Percentiles rank a stretch among this genome's conserved stretches.
Conservation (phyloP, 1,139 yeast species). For the Kurtzmaniella quercitrusa region DNA sequence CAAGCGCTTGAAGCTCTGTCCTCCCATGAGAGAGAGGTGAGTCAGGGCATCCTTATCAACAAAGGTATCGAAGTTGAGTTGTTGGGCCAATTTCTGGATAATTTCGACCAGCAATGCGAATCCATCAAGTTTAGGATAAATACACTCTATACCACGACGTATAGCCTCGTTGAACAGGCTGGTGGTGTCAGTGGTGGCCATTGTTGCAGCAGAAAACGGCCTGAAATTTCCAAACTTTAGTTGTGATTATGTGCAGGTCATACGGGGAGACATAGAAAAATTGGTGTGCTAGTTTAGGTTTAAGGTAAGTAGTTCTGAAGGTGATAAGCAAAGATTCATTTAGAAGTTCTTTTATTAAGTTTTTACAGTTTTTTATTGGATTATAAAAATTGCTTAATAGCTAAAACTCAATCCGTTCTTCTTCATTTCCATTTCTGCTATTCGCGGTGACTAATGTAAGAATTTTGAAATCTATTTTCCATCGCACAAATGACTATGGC, state of each 20-base stretch:
- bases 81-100: constrained; percentile 39
- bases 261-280: not conserved
- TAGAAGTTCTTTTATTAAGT: too few species aligned
- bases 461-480: not conserved
- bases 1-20: constrained; percentile 24
- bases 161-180: constrained; percentile 20
- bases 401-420: not conserved
- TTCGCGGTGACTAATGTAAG: not conserved
- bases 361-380: too few species aligned
- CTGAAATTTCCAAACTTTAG: too few species aligned
- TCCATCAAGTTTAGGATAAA: constrained; percentile 30
- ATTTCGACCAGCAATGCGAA: constrained; percentile 37
- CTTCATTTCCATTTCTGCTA: not conserved
- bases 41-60: constrained; percentile 36
- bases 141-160: constrained; percentile 24
- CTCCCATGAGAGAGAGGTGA: constrained; percentile 18
- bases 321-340: too few species aligned
- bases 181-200: constrained; percentile 5
- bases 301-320: not conserved
- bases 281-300: not conserved
- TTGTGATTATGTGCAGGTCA: not conserved
- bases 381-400: too few species aligned
- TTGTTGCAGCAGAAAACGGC: not conserved
- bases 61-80: constrained; percentile 40
- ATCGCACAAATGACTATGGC: not conserved